Evolutionary conservation across 148 eudicot genomes (phyloP).

Genomic region (Rhododendron simsii): DNA sequence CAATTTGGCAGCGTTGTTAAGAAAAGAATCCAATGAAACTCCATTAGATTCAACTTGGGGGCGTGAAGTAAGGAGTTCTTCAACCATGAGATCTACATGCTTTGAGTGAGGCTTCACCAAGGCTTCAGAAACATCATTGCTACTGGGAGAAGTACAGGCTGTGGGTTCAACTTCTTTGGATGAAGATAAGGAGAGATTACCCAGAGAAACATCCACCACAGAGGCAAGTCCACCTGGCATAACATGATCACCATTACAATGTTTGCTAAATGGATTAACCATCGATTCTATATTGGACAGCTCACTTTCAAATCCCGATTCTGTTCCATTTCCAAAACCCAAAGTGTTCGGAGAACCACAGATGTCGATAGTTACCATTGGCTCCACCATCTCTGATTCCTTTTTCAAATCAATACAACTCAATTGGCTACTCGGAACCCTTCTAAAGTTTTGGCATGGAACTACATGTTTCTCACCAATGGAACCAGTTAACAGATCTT

Average conservation of each 20-base stretch:
- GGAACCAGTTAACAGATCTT: slow-evolving; percentile 3
- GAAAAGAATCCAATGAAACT: not conserved
- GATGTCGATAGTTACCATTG: not conserved
- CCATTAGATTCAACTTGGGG: slow-evolving; percentile 5
- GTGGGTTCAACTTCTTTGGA: slow-evolving; percentile 6
- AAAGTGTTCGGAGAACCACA: not conserved
- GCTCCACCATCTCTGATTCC: not conserved
- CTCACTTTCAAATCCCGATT: not conserved
- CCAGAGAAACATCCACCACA: slow-evolving; percentile 3
- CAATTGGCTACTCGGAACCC: not conserved
- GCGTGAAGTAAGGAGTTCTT: slow-evolving; percentile 5
- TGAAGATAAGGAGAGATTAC: slow-evolving; percentile 18
- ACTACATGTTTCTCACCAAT: not conserved
- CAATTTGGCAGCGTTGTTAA: not conserved
- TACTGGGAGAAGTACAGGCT: not conserved
- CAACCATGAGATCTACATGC: slow-evolving; percentile 8
- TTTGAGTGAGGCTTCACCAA: slow-evolving; percentile 6
- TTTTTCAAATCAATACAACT: not conserved
- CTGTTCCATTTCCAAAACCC: not conserved
- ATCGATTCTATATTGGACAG: not conserved
- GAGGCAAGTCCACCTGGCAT: not conserved
- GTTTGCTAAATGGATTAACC: not conserved
- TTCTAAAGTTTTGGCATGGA: not conserved
- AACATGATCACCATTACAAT: not conserved
- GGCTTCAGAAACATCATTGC: slow-evolving; percentile 6